These are phyloP conservation scores for Saccharomyces jurei DNA, from an alignment of 805 yeast species.

Conservation along the genomic window DNA sequence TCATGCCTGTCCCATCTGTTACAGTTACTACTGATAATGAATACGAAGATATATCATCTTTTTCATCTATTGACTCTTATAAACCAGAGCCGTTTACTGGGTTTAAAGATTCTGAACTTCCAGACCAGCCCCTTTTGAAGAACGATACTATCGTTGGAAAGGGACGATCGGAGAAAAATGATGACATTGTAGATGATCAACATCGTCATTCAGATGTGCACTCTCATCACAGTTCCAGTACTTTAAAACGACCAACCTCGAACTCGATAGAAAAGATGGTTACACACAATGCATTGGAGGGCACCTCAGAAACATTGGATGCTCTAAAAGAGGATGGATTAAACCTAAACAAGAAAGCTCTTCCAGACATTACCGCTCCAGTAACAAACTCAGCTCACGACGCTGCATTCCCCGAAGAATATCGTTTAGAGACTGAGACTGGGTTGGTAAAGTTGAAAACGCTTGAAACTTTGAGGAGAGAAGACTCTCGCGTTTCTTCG, in stretches of 20 bases:
- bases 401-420: constrained; percentile 56
- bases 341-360: constrained; percentile 8
- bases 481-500: constrained; percentile 15
- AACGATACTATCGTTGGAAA: background rate
- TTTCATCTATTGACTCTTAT: constrained; percentile 22
- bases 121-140: background rate
- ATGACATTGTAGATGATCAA: background rate
- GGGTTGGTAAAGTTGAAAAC: constrained; percentile 57
- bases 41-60: constrained; percentile 24
- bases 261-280: constrained; percentile 17
- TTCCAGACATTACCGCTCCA: constrained; percentile 20
- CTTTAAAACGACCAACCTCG: constrained; percentile 11
- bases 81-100: constrained; percentile 23
- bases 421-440: constrained; percentile 54
- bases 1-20: background rate
- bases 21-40: constrained; percentile 10
- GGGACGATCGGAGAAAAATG: background rate
- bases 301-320: constrained; percentile 22
- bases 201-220: background rate
- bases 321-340: constrained; percentile 12
- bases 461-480: constrained; percentile 44
- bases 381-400: constrained; percentile 5
- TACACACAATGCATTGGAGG: constrained; percentile 17
- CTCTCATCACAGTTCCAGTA: constrained; percentile 4
- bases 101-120: background rate